Base-by-base conservation (phyloP, 2,329 filamentous ascomycete species). In the Didymosphaeria variabile region DNA sequence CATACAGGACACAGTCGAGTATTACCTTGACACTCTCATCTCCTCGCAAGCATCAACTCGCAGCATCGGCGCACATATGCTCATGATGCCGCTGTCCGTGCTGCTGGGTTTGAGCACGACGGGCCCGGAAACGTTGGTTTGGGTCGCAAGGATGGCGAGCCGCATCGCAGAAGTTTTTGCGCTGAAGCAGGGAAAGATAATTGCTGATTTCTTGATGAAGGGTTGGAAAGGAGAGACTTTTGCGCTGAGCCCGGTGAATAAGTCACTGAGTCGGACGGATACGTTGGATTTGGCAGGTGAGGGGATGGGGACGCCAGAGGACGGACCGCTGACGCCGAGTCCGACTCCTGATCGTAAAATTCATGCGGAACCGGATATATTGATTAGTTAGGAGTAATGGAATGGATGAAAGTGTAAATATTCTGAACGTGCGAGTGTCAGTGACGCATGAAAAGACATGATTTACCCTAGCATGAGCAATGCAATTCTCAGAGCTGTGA, bases 41-140 rank as follows among this genome's bases (percentile, higher is more conserved):
- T 13, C 40, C 2, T 34, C 55, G 10, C 36, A 57, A 44, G 50
- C 60, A 13, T 49, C 58, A 3, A 57, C 58, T 26, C 45, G 59
- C 21, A 61, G 54, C 9, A 32, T 63, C 13, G 63, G 61, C 10
- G 62, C 59, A 2, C 59, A 63, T 17, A 55, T 55, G 17, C 52
- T 67, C 9, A 59, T 69, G 36, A 65, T 64, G 65, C 65, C 65
- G 1, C 36, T 68, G 1, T 67, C 59, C n/a, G 51, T 64, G 1
- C 55, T 66, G 7, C 36, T 57, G 0, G 61, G 54, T 5, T 26
- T 54, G 10, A 58, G 55, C 4, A 54, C 62, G 1, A 46, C 42
- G 4, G 55, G 55, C 0, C 1, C 19, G 6, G 58, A 62, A 7
- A 62, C 56, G 4, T 63, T 50, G 23, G 12, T 15, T 1, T 68